phyloP scores from a whole-genome alignment of 2,329 filamentous ascomycete species.

The Fusarium kyushuense region DNA sequence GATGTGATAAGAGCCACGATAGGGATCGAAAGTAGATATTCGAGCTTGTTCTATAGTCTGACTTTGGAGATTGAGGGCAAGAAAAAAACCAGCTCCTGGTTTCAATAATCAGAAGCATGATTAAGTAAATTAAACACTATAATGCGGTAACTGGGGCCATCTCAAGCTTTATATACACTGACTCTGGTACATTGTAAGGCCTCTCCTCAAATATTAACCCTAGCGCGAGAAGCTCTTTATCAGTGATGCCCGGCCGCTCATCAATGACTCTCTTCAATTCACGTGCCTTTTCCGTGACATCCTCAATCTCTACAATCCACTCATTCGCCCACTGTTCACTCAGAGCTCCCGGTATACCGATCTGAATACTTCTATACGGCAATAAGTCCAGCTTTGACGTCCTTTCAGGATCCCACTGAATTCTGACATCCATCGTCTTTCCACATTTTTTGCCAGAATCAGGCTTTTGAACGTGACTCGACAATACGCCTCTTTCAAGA shows the following conservation, averaged over 20 bases:
- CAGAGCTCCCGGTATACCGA: constrained; percentile 65
- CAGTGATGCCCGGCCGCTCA: constrained; percentile 51
- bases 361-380: constrained; percentile 68
- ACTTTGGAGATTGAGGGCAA: constrained; percentile 22
- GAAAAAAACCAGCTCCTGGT: constrained; percentile 34
- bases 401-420: constrained; percentile 75
- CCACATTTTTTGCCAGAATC: constrained; percentile 36
- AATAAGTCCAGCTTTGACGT: constrained; percentile 59
- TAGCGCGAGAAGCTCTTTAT: constrained; percentile 53
- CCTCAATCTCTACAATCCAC: constrained; percentile 67
- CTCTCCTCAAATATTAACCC: constrained; percentile 60
- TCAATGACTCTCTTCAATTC: constrained; percentile 61
- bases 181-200: constrained; percentile 57
- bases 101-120: constrained; percentile 3
- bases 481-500: constrained; percentile 54
- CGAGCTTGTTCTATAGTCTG: constrained; percentile 45
- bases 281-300: constrained; percentile 67
- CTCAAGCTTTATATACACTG: constrained; percentile 49
- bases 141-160: constrained; percentile 46
- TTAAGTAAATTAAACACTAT: neutral
- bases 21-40: constrained; percentile 44
- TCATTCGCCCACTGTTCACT: constrained; percentile 61
- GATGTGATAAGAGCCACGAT: constrained; percentile 30
- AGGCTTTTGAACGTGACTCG: constrained; percentile 42
- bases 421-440: constrained; percentile 57